A percentile compares a stretch with the other conserved stretches of the same genome.
Evolutionary conservation across 352 stramenopile genomes (phyloP).

Genomic region (Aphanomyces stellatus): DNA sequence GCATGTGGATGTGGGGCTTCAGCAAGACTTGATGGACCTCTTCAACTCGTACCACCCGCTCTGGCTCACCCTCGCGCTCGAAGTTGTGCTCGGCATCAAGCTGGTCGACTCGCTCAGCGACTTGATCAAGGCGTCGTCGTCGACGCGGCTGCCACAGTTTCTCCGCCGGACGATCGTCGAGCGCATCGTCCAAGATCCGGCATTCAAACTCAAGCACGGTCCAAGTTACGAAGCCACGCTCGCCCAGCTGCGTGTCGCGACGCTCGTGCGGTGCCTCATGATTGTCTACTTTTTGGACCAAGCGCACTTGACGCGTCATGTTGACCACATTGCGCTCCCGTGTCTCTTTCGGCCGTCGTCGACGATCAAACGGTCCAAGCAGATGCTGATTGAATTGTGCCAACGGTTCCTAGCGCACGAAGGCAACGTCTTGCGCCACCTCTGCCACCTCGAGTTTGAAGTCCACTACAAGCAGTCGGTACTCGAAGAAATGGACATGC

Average conservation of each 20-base stretch:
- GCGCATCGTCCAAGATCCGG: conserved; percentile 42
- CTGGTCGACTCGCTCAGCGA: conserved; percentile 53
- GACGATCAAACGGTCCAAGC: conserved; percentile 87
- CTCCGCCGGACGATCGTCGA: conserved; percentile 48
- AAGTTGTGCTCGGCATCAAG: conserved; percentile 74
- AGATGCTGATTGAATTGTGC: conserved; percentile 89
- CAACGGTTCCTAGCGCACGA: conserved; percentile 89
- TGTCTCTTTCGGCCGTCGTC: conserved; percentile 76
- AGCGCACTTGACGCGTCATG: conserved; percentile 56
- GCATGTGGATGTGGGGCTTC: conserved; percentile 84
- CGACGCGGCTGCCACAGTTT: conserved; percentile 26
- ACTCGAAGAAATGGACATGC: conserved; percentile 93
- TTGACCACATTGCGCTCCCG: conserved; percentile 74
- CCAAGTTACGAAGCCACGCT: conserved; percentile 40
- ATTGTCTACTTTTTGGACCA: conserved; percentile 90
- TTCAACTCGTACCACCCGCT: conserved; percentile 88
- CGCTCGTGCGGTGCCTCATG: conserved; percentile 88
- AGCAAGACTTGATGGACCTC: conserved; percentile 75
- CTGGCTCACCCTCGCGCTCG: conserved; percentile 86
- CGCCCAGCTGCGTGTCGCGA: conserved; percentile 75
- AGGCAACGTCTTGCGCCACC: conserved; percentile 92
- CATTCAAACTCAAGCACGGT: conserved; percentile 45
- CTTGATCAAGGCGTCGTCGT: not conserved
- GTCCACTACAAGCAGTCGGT: conserved; percentile 87
- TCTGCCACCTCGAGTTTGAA: conserved; percentile 80